Evolutionary conservation across 345 rosid genomes (phyloP), one percentile per base, ranked within the genome.

Genomic region (Salix koriyanagi): DNA sequence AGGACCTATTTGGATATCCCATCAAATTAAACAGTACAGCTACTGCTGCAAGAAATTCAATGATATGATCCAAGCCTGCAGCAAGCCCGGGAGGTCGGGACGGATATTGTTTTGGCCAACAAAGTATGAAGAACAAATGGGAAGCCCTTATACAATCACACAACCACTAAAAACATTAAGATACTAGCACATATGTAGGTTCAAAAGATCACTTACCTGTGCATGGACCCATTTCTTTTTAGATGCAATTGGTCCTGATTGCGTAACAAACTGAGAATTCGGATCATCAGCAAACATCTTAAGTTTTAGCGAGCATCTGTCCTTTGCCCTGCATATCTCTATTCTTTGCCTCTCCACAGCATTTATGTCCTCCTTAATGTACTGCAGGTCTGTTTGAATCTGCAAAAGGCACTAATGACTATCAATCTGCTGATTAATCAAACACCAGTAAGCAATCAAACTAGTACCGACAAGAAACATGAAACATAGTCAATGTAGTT

Each of bases 151-250:
- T 52, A n/a, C 58, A 18, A 52, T 52, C 58, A 52, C 58, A 52
- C 58, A 52, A 18, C 7, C 58, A 52, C 58, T 52, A 5, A 19
- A 44, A 52, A 52, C 58, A 62, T 8, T 16, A 25, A 62, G 16
- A 26, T 14, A 62, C 14, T n/a, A 30, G 66, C 28, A 62, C 6
- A 62, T 1, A 62, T 30, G 32, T 10, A 21, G 6, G 41, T 65
- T 70, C 8, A 25, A 66, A 52, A 28, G n/a, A 79, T 80, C 34
- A 79, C 88, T 74, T 73, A 94, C 94, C 98, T 91, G 94, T 56
- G 88, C 82, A 76, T 88, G 97, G 70, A 89, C 88, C 75, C 96
- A 90, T 76, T 89, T 94, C 83, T 94, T 94, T 79, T 90, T 88
- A 70, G 87, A 85, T 79, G 91, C 88, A 37, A 87, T 79, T 21